Percentiles rank a stretch among this genome's conserved stretches.
These are phyloP conservation scores for Sutorius eximius DNA, from an alignment of 1,284 basidiomycete species.

Conservation along the genomic window DNA sequence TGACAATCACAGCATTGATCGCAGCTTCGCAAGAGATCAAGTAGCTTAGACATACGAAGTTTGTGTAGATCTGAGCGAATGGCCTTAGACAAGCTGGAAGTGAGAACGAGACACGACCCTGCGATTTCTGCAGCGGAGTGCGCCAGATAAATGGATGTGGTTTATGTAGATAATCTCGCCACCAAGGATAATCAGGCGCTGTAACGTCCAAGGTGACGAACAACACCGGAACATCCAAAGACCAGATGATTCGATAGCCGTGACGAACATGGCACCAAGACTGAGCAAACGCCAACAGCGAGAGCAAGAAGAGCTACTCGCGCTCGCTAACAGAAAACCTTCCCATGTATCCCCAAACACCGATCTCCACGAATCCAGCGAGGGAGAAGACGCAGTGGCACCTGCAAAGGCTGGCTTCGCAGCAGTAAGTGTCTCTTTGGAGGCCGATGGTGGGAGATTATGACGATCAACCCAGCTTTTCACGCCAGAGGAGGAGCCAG, in stretches of 20 bases:
- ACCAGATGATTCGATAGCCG: slow-evolving; percentile 9
- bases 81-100: too few relatives aligned
- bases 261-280: slow-evolving; percentile 58
- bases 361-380: slow-evolving; percentile 28
- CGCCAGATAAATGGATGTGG: too few relatives aligned
- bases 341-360: slow-evolving; percentile 18
- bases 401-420: slow-evolving; percentile 47
- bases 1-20: too few relatives aligned
- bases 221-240: background rate
- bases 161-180: slow-evolving; percentile 1
- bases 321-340: slow-evolving; percentile 39
- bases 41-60: too few relatives aligned
- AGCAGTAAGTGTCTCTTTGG: slow-evolving; percentile 45
- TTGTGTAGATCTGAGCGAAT: too few relatives aligned
- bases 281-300: slow-evolving; percentile 86
- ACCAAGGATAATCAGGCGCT: too few relatives aligned
- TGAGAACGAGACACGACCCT: too few relatives aligned
- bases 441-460: slow-evolving; percentile 10
- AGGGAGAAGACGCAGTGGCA: slow-evolving; percentile 31
- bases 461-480: slow-evolving; percentile 34
- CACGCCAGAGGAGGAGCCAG: slow-evolving; percentile 39
- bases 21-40: too few relatives aligned
- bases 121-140: too few relatives aligned
- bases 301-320: slow-evolving; percentile 75
- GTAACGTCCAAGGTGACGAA: background rate